Conservation (phyloP, 371 early-diverging fungal species). For the Mortierella sp. region DNA sequence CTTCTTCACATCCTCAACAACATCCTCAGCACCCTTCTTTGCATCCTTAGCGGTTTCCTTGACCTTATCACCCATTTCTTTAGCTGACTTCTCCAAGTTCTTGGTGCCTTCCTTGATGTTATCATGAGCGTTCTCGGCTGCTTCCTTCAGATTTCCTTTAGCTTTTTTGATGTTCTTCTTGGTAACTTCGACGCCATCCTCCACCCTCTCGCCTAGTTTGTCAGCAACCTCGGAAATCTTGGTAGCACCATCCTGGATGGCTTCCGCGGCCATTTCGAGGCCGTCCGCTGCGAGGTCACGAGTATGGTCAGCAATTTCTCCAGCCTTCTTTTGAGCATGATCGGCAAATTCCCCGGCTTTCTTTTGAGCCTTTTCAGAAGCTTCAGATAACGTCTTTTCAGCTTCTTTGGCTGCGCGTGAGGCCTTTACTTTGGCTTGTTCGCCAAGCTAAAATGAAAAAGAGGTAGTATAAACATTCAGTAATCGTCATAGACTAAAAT, state of each 20-base stretch:
- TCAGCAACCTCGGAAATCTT: conserved; percentile 25
- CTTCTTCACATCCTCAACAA: conserved; percentile 19
- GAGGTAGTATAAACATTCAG: background rate
- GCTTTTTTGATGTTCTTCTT: conserved; percentile 18
- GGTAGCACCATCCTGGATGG: conserved; percentile 32
- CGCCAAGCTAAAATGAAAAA: conserved; percentile 25
- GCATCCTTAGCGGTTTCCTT: conserved; percentile 20
- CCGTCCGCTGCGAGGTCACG: conserved; percentile 44
- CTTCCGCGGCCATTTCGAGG: conserved; percentile 31
- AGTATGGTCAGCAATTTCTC: conserved; percentile 39
- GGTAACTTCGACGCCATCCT: conserved; percentile 25
- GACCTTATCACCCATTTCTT: conserved; percentile 20
- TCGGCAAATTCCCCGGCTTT: conserved; percentile 16
- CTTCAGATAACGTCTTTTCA: conserved; percentile 21
- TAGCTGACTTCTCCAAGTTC: conserved; percentile 18
- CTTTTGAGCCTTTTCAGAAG: conserved; percentile 25
- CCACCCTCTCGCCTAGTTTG: conserved; percentile 12
- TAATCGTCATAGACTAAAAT: background rate
- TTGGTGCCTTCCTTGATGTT: conserved; percentile 17
- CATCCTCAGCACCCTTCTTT: conserved; percentile 17
- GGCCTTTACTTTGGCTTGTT: conserved; percentile 35
- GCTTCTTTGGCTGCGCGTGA: conserved; percentile 33
- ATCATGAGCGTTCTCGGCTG: conserved; percentile 17
- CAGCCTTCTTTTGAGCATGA: conserved; percentile 18
- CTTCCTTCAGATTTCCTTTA: conserved; percentile 12